Evolutionary conservation across 78 protist species (phyloP).

Genomic region (Cavenderia fasciculata): DNA sequence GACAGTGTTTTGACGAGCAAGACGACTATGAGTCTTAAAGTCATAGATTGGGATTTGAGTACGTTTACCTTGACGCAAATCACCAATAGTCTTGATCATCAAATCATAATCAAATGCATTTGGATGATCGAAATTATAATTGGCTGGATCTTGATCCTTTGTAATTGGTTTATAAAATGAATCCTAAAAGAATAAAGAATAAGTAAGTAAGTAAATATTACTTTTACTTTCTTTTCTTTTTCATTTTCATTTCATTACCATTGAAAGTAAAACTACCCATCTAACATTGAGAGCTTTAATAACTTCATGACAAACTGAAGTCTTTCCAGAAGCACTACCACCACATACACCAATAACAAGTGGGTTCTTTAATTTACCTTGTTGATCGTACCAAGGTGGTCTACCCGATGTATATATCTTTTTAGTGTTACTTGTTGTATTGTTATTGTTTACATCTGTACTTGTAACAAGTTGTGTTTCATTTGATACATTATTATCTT

Average conservation of each 20-base stretch:
- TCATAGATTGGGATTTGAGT: constrained; percentile 83
- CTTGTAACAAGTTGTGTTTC: too few species aligned
- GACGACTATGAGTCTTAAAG: constrained; percentile 77
- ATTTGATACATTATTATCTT: too few species aligned
- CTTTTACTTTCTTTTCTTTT: too few species aligned
- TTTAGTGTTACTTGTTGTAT: background rate
- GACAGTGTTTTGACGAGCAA: constrained; percentile 45
- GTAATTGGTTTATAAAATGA: constrained; percentile 73
- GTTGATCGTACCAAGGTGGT: constrained; percentile 82
- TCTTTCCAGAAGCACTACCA: constrained; percentile 87
- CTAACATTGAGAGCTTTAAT: constrained; percentile 41
- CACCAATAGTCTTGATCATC: constrained; percentile 55
- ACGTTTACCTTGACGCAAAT: constrained; percentile 75
- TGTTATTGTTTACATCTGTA: background rate
- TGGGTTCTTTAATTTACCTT: constrained; percentile 72
- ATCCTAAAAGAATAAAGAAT: too few species aligned
- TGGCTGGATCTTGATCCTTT: constrained; percentile 25
- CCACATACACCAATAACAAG: constrained; percentile 85
- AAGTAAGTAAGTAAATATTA: too few species aligned
- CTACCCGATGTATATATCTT: constrained; percentile 67
- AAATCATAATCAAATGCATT: constrained; percentile 79
- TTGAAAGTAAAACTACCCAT: constrained; percentile 58
- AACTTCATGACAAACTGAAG: constrained; percentile 77
- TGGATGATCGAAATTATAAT: constrained; percentile 87
- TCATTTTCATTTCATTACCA: too few species aligned